Evolutionary conservation across 2,329 filamentous ascomycete species (phyloP), one percentile per base, ranked within the genome.

Genomic region (Xylariales sp.): DNA sequence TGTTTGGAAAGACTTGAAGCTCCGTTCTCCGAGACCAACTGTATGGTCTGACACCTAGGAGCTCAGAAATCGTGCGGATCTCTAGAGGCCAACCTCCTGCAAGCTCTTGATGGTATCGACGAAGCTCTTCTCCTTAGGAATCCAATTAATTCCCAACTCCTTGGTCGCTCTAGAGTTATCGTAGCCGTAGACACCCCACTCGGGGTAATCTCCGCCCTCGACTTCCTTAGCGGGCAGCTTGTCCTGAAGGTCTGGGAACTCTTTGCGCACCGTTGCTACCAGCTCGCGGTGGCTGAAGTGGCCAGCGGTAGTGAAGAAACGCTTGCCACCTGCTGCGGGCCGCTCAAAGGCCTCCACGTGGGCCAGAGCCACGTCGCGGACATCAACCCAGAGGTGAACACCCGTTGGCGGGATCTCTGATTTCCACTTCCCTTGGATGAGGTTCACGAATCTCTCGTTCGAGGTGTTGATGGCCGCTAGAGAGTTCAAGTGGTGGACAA

Each of bases 51-150:
- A n/a, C n/a, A n/a, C n/a, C n/a, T n/a, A n/a, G n/a, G n/a, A n/a
- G n/a, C n/a, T n/a, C n/a, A n/a, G n/a, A n/a, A n/a, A n/a, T n/a
- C n/a, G n/a, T n/a, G n/a, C n/a, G n/a, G n/a, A n/a, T 13, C 5
- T 16, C 44, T 43, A 61, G 10, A 51, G 54, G 5, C 55, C 52
- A n/a, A 66, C 53, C n/a, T 52, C 54, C 57, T 83, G 71, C 51
- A 88, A 57, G 21, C 75, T 81, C 60, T 76, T 76, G 14, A 85
- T 70, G 6, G 80, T 72, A 52, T 88, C 83, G 5, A 72, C 65
- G 19, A 83, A 67, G 19, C 67, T 73, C 60, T 81, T 68, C 57
- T 87, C 81, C 23, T 87, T 51, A 4, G 63, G 56, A 45, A 65
- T 77, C 68, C 76, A 87, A 42, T 83, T 61, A 33, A 85, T 69